phyloP scores from a whole-genome alignment of 2,329 filamentous ascomycete genomes.

The Davidsoniella eucalypti region DNA sequence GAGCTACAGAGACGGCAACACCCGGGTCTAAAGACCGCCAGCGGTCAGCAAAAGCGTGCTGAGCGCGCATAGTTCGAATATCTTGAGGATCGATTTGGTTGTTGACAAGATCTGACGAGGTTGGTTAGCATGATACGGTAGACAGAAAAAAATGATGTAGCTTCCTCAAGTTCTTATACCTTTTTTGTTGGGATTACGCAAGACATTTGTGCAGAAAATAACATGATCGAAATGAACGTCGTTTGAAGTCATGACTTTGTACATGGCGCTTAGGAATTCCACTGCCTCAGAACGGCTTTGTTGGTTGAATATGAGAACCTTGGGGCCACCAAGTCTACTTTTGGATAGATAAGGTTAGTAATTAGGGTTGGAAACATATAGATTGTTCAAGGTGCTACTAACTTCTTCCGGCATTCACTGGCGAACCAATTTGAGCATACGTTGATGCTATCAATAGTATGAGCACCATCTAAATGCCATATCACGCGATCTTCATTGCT shows the following conservation, averaged over 20 bases:
- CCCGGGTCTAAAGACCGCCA: constrained; percentile 32
- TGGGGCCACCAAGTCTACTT: constrained; percentile 21
- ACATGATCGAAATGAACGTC: constrained; percentile 47
- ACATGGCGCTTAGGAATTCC: constrained; percentile 34
- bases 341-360: not conserved
- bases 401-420: constrained; percentile 24
- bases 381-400: constrained; percentile 8
- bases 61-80: constrained; percentile 34
- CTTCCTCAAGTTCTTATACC: constrained; percentile 16
- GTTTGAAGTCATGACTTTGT: constrained; percentile 21
- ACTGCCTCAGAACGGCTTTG: constrained; percentile 39
- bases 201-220: constrained; percentile 66
- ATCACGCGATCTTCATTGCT: constrained; percentile 31
- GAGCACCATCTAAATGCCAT: constrained; percentile 88
- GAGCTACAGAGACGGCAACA: constrained; percentile 29
- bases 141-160: not conserved
- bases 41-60: constrained; percentile 34
- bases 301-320: constrained; percentile 77
- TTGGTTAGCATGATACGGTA: not conserved
- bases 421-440: constrained; percentile 73
- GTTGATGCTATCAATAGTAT: constrained; percentile 79
- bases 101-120: constrained; percentile 38
- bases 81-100: constrained; percentile 34
- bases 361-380: not conserved
- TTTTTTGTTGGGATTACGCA: constrained; percentile 23